Conservation (phyloP, 1,139 yeast species). For the Blastobotrys petasosporus region DNA sequence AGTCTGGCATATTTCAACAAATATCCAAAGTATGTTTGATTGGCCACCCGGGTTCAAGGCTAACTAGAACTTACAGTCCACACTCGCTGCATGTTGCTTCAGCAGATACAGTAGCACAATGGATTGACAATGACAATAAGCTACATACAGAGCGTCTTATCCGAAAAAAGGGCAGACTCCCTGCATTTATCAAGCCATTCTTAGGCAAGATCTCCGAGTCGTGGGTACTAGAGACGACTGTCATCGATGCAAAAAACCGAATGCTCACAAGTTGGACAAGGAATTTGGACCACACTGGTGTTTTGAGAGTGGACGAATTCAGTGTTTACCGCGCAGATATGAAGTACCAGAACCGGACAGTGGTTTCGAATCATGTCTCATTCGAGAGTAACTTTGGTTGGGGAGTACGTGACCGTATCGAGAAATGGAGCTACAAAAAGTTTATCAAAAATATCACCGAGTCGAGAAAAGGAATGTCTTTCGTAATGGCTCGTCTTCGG, state of each 20-base stretch:
- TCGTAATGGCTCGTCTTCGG: slow-evolving; percentile 62
- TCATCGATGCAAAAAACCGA: slow-evolving; percentile 58
- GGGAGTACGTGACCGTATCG: slow-evolving; percentile 70
- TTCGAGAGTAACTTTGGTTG: slow-evolving; percentile 64
- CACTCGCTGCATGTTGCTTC: slow-evolving; percentile 84
- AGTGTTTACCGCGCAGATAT: slow-evolving; percentile 45
- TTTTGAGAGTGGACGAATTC: slow-evolving; percentile 75
- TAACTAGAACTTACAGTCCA: slow-evolving; percentile 40
- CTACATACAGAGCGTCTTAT: slow-evolving; percentile 70
- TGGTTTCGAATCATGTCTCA: slow-evolving; percentile 43
- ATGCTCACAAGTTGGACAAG: slow-evolving; percentile 68
- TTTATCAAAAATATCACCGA: slow-evolving; percentile 63
- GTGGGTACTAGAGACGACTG: slow-evolving; percentile 78
- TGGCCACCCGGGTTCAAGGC: no score
- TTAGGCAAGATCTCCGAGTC: slow-evolving; percentile 67
- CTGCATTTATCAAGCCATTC: slow-evolving; percentile 72
- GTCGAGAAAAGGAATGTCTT: slow-evolving; percentile 67
- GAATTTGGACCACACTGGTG: slow-evolving; percentile 78
- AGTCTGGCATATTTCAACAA: slow-evolving; percentile 27
- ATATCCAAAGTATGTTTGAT: slow-evolving; percentile 24
- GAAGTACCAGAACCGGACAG: slow-evolving; percentile 17
- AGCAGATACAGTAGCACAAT: slow-evolving; percentile 64
- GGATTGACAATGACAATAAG: slow-evolving; percentile 56
- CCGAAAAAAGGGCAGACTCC: slow-evolving; percentile 74
- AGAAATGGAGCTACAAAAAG: slow-evolving; percentile 69